Base-by-base conservation (phyloP, 192 early-diverging fungal species). In the Phycomyces blakesleeanus region DNA sequence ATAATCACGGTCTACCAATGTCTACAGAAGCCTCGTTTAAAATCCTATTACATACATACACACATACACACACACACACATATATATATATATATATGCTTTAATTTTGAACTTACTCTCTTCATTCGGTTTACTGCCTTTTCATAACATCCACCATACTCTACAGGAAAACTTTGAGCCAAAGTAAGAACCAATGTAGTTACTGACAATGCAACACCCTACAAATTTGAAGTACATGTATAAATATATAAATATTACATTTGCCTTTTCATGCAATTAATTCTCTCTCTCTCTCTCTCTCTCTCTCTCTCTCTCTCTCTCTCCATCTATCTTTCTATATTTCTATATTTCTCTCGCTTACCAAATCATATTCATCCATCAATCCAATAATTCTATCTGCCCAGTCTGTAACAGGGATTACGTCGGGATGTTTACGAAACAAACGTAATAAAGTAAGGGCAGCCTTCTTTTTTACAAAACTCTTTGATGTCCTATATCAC, bases 391-490 rank as follows among this genome's bases (percentile, higher is more conserved):
- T 81, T 39, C 89, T 82, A 6, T 83, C 85, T 0, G 91, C 91
- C 95, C 96, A 98, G 57, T 94, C 87, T 25, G 83, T 80, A 2
- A 86, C 93, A 39, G 90, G 85, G 50, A 98, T 85, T 6, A 93
- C 80, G 26, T 97, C 94, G 5, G 94, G 93, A 64, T 89, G 87
- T 73, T 92, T 91, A 34, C 98, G 80, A 77, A 89, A 89, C 55
- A 99, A 74, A 9, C 92, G 85, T 55, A 99, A 72, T 57, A 99
- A 70, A 52, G 93, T 96, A 57, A 99, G 73, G 15, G 95, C 95
- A 0, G 96, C 94, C 82, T 99, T 99, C 76, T 99, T 99, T 57
- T 91, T 91, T 44, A 95, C 88, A 84, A 99, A 99, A 55, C 83
- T 79, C 69, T 84, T 84, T 22, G 87, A 84, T 49, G 78, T 81